A percentile compares a stretch with the other conserved stretches of the same genome.
Evolutionary conservation across 177 flowering plant species (phyloP).

Genomic region (Telopea speciosissima): DNA sequence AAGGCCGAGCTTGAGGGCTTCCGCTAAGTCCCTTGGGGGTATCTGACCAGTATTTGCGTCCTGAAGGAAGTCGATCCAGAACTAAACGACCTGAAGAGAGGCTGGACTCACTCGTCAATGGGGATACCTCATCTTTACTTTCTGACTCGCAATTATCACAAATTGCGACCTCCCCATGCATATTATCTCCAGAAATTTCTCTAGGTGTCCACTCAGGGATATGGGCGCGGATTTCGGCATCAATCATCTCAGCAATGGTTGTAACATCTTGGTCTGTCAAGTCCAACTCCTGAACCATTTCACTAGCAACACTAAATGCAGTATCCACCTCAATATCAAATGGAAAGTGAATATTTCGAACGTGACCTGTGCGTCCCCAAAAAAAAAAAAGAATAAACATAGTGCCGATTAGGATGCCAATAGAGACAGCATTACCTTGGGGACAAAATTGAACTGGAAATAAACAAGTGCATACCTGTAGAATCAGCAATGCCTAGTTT

Average conservation of each 20-base stretch:
- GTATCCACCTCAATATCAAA: slow-evolving; percentile 78
- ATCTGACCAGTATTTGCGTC: slow-evolving; percentile 70
- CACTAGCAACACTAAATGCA: slow-evolving; percentile 75
- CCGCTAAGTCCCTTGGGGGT: slow-evolving; percentile 46
- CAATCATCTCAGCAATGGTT: slow-evolving; percentile 72
- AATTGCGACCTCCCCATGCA: slow-evolving; percentile 13
- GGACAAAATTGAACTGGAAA: not conserved
- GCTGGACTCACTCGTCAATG: slow-evolving; percentile 18
- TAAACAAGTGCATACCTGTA: slow-evolving; percentile 35
- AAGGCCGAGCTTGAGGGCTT: slow-evolving; percentile 33
- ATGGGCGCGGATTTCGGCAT: slow-evolving; percentile 53
- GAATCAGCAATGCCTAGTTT: slow-evolving; percentile 74
- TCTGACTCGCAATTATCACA: slow-evolving; percentile 25
- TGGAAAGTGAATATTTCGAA: slow-evolving; percentile 82
- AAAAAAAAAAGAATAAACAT: too few relatives aligned
- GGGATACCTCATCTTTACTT: slow-evolving; percentile 23
- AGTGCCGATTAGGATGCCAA: not conserved
- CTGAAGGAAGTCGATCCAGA: slow-evolving; percentile 68
- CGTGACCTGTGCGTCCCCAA: slow-evolving; percentile 39
- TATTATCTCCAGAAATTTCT: slow-evolving; percentile 26
- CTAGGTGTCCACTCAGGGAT: slow-evolving; percentile 58
- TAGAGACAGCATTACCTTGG: too few relatives aligned
- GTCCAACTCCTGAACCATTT: slow-evolving; percentile 90
- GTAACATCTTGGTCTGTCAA: slow-evolving; percentile 84
- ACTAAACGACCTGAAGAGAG: slow-evolving; percentile 26